Evolutionary conservation across 2,329 filamentous ascomycete species (phyloP), one percentile per base, ranked within the genome.

Genomic region (Aspergillus viridinutans): DNA sequence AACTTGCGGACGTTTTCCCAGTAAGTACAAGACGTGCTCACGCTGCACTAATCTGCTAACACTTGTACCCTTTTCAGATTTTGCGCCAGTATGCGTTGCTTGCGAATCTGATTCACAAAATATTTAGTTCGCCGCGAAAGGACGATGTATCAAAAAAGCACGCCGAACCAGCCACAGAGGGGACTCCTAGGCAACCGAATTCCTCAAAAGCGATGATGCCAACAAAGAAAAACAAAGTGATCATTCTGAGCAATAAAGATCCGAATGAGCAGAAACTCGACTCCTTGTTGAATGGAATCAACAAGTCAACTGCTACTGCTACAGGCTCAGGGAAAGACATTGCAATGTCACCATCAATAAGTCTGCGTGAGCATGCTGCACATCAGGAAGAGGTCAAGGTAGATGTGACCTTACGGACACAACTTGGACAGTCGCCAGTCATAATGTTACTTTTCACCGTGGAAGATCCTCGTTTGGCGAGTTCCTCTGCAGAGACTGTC

Each of bases 251-350:
- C 61, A 75, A 83, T 53, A 66, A 72, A 26, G 70, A 76, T 42
- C 66, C 70, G 3, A 71, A 69, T 21, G 67, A 74, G 17, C 76
- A 78, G 0, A 87, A 89, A 67, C 82, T 85, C 57, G 75, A 80
- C 21, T 79, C 78, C 12, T 78, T 93, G 20, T 77, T 77, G 25
- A 61, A 62, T 23, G 59, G 57, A 2, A 53, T 54, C 32, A 32
- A 55, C 40, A 53, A 60, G 52, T 29, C 45, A 43, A 50, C n/a
- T 21, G 56, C 38, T 21, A 28, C 42, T 14, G 38, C 38, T 1
- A 48, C 47, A 12, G 51, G 35, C n/a, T 58, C 55, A 12, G 57
- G 57, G 6, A 57, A 59, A 25, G 54, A 53, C 50, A 38, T 23
- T 35, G 8, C 54, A 21, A 60, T 50, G 8, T 12, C 42, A 20